Conservation (phyloP, 2,329 filamentous ascomycete genomes). For the Endocalyx cinctus region DNA sequence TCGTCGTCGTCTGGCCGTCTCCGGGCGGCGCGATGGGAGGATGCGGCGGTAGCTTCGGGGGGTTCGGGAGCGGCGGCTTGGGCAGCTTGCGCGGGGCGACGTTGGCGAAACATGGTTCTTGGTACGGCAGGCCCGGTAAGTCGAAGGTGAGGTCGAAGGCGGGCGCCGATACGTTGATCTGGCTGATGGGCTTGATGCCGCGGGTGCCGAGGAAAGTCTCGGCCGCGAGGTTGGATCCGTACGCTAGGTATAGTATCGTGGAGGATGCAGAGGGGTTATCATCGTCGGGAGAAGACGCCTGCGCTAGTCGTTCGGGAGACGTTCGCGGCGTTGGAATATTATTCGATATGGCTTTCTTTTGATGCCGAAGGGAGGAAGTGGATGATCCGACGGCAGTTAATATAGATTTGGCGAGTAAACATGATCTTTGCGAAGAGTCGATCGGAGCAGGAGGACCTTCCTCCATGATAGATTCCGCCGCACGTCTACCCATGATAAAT, state of each 20-base stretch:
- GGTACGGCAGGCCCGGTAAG: constrained; percentile 78
- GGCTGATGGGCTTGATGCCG: constrained; percentile 75
- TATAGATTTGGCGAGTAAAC: too few species aligned
- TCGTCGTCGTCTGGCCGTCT: too few species aligned
- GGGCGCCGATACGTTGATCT: constrained; percentile 78
- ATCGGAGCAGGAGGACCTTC: too few species aligned
- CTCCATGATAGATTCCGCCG: too few species aligned
- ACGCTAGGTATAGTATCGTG: constrained; percentile 77
- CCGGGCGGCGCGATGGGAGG: constrained; percentile 24
- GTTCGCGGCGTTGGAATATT: too few species aligned
- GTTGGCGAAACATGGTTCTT: constrained; percentile 90
- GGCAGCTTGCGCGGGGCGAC: constrained; percentile 56
- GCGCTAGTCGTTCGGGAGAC: background rate
- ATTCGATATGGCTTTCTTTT: too few species aligned
- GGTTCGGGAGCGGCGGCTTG: constrained; percentile 28
- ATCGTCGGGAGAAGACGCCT: background rate
- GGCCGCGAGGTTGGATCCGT: constrained; percentile 82
- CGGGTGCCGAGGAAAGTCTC: constrained; percentile 75
- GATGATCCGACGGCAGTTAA: too few species aligned
- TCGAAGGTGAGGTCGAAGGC: constrained; percentile 76
- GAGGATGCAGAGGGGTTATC: constrained; percentile 12
- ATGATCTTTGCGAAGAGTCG: too few species aligned
- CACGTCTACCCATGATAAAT: too few species aligned
- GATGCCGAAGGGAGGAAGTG: too few species aligned
- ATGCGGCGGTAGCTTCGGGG: constrained; percentile 23